A percentile compares a stretch with the other conserved stretches of the same genome.
These are phyloP conservation scores for Amanita subjunquillea DNA, from an alignment of 768 basidiomycete genomes.

Conservation along the genomic window DNA sequence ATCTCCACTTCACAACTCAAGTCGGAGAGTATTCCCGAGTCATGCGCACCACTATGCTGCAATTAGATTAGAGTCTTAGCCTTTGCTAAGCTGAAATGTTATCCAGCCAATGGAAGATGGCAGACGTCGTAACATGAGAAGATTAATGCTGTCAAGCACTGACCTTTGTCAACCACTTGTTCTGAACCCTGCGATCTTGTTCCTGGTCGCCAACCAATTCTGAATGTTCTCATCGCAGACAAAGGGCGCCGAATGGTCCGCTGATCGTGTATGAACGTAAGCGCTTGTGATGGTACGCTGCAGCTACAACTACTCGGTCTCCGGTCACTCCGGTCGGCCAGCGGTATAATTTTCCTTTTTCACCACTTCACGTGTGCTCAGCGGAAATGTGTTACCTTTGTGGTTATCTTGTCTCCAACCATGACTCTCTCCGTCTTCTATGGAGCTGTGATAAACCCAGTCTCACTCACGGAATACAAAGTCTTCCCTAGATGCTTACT, in stretches of 20 bases:
- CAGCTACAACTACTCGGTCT: neutral
- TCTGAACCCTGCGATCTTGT: neutral
- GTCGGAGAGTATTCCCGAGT: neutral
- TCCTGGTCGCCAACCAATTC: neutral
- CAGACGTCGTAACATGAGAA: too few species aligned
- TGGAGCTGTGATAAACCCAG: conserved; percentile 49
- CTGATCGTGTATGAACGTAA: neutral
- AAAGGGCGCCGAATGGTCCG: neutral
- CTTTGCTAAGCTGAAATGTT: neutral
- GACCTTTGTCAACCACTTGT: neutral
- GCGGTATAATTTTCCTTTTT: too few species aligned
- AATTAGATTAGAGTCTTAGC: neutral
- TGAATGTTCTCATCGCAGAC: neutral
- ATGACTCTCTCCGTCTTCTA: conserved; percentile 25
- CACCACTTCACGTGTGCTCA: neutral
- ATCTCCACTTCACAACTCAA: neutral
- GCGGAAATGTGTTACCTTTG: neutral
- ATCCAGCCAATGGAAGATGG: too few species aligned
- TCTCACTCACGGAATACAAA: conserved; percentile 28
- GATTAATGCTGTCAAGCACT: too few species aligned
- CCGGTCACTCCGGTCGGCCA: neutral
- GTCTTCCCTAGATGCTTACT: conserved; percentile 45
- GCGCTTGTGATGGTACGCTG: too few species aligned
- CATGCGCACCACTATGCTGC: neutral
- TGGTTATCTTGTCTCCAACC: neutral